Percentiles rank a stretch among this genome's conserved stretches.
Evolutionary conservation across 1,139 yeast species (phyloP).

Genomic region (Saccharomyces hybrid): DNA sequence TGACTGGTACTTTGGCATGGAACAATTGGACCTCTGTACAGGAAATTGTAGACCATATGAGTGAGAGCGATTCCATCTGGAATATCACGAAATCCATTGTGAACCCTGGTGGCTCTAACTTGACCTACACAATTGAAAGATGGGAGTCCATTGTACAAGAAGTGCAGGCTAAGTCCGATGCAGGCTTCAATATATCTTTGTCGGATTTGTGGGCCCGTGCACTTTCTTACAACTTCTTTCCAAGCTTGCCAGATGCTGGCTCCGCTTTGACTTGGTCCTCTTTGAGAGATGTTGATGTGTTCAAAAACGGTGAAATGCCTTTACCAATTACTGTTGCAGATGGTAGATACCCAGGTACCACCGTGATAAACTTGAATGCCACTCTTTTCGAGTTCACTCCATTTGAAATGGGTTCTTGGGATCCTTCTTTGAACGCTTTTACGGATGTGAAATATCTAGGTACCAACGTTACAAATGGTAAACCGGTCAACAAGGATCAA

Average conservation of each 20-base stretch:
- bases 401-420: slow-evolving; percentile 86
- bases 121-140: slow-evolving; percentile 48
- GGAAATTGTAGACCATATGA: slow-evolving; percentile 35
- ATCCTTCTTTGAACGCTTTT: slow-evolving; percentile 62
- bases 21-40: slow-evolving; percentile 79
- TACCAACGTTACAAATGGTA: slow-evolving; percentile 53
- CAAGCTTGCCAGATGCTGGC: slow-evolving; percentile 46
- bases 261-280: slow-evolving; percentile 5
- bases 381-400: slow-evolving; percentile 77
- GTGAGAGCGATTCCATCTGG: slow-evolving; percentile 42
- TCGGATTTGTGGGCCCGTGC: slow-evolving; percentile 50
- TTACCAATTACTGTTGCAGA: slow-evolving; percentile 74
- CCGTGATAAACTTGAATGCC: slow-evolving; percentile 52
- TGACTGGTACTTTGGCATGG: slow-evolving; percentile 62
- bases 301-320: slow-evolving; percentile 61
- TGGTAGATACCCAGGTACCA: slow-evolving; percentile 65
- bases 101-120: slow-evolving; percentile 58
- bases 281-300: slow-evolving; percentile 41
- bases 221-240: slow-evolving; percentile 65
- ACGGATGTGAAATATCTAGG: slow-evolving; percentile 67
- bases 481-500: slow-evolving; percentile 33
- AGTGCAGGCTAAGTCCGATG: slow-evolving; percentile 6
- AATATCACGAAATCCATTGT: slow-evolving; percentile 49
- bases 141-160: slow-evolving; percentile 32
- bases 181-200: slow-evolving; percentile 27